Evolutionary conservation across 2,329 filamentous ascomycete species (phyloP), one percentile per base, ranked within the genome.

Genomic region (Amesomyces nigricolor): DNA sequence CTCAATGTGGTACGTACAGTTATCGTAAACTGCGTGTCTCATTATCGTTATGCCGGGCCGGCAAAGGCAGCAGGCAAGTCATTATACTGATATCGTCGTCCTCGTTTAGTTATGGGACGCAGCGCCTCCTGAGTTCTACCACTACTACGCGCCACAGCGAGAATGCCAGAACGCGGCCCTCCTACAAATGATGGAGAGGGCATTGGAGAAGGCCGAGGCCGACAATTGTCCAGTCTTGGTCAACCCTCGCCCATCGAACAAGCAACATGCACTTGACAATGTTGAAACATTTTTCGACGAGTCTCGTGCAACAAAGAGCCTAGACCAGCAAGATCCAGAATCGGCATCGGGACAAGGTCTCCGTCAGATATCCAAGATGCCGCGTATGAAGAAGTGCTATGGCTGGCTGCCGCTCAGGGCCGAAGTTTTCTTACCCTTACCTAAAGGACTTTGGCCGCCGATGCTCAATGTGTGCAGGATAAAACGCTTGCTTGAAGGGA

Each of bases 91-190:
- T n/a, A n/a, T n/a, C n/a, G n/a, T n/a, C n/a, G n/a, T n/a, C n/a
- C n/a, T n/a, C n/a, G n/a, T n/a, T n/a, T n/a, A 53, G 51, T 47
- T 53, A 16, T 53, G 51, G 51, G 51, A 53, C 26, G 5, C 16
- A 11, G 39, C 16, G 22, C 52, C 46, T 1, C 4, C n/a, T 40
- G 32, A 38, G 5, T 40, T 50, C 16, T 13, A n/a, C 11, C 11
- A n/a, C 11, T 54, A 44, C 46, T 54, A 39, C 13, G 52, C 47
- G 10, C 39, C 40, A 2, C 46, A 50, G 46, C 39, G 52, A 26
- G 52, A 54, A 32, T 54, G 46, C 52, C 47, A 54, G 39, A 44
- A 43, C 39, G 38, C 45, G 39, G 52, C 52, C 30, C 52, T 54
- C 10, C 43, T 47, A 11, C 37, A 53, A 14, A 48, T 44, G 51